A percentile compares a stretch with the other conserved stretches of the same genome.
phyloP scores from a whole-genome alignment of 1,139 yeast species.

The Yamadazyma atmosphaerica region DNA sequence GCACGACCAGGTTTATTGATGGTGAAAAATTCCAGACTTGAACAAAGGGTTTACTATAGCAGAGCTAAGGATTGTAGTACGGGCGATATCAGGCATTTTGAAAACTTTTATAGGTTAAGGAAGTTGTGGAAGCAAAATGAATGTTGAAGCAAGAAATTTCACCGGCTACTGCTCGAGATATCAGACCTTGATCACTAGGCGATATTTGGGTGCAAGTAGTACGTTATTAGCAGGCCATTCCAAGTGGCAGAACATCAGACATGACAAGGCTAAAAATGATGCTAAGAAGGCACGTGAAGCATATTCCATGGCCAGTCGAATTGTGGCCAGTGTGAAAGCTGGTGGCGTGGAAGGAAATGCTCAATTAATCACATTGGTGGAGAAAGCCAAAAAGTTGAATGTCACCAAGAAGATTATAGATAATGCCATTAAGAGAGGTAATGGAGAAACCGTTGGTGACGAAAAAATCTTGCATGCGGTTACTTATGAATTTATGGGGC shows the following conservation, averaged over 20 bases:
- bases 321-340: constrained; percentile 67
- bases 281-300: constrained; percentile 71
- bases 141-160: no score
- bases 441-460: constrained; percentile 49
- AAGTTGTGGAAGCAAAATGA: no score
- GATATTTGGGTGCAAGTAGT: neutral
- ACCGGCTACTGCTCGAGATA: no score
- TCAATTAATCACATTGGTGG: constrained; percentile 71
- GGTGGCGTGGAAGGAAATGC: constrained; percentile 65
- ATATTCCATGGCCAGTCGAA: constrained; percentile 69
- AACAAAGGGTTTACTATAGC: no score
- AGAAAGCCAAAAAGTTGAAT: constrained; percentile 73
- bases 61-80: neutral
- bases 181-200: no score
- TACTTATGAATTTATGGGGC: constrained; percentile 90
- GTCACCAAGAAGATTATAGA: constrained; percentile 86
- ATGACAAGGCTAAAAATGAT: constrained; percentile 92
- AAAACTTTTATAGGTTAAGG: no score
- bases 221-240: constrained; percentile 66
- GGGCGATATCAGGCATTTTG: neutral
- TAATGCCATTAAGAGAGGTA: constrained; percentile 81
- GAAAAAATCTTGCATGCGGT: constrained; percentile 37
- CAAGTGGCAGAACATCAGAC: constrained; percentile 94
- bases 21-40: no score
- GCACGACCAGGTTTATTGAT: no score